These are phyloP conservation scores for Boletus fagicola DNA, from an alignment of 768 basidiomycete genomes.

Conservation along the genomic window DNA sequence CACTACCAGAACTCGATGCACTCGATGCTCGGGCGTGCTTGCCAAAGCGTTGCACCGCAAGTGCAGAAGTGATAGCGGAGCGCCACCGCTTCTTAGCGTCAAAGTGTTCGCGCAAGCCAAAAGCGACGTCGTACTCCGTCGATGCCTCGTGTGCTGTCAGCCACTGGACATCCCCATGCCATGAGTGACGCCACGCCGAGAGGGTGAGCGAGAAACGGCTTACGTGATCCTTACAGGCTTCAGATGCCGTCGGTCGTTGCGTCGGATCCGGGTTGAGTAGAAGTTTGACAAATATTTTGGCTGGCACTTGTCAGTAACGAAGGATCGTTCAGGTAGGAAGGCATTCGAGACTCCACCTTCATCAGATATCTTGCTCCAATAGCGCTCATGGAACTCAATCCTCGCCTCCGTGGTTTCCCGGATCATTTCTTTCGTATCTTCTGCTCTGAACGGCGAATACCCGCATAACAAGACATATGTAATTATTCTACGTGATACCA, in stretches of 20 bases:
- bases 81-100: conserved; percentile 73
- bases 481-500: conserved; percentile 61
- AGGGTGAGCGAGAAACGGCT: conserved; percentile 21
- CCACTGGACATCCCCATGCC: conserved; percentile 50
- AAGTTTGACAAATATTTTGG: conserved; percentile 77
- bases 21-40: conserved; percentile 28
- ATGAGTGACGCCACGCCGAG: background rate
- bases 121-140: conserved; percentile 69
- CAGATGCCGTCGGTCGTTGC: conserved; percentile 66
- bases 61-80: conserved; percentile 57
- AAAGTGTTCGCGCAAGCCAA: conserved; percentile 80
- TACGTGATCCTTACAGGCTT: conserved; percentile 70
- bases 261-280: conserved; percentile 71
- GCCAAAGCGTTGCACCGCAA: conserved; percentile 36
- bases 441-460: conserved; percentile 91
- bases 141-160: conserved; percentile 63
- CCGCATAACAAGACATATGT: conserved; percentile 94
- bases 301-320: conserved; percentile 37
- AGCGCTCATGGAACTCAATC: conserved; percentile 89
- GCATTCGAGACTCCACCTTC: conserved; percentile 48
- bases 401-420: conserved; percentile 83
- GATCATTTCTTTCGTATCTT: conserved; percentile 70
- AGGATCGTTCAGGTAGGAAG: background rate
- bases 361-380: conserved; percentile 87
- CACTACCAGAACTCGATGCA: conserved; percentile 32